Base-by-base conservation (phyloP, 345 rosid species). In the Sonneratia caseolaris region DNA sequence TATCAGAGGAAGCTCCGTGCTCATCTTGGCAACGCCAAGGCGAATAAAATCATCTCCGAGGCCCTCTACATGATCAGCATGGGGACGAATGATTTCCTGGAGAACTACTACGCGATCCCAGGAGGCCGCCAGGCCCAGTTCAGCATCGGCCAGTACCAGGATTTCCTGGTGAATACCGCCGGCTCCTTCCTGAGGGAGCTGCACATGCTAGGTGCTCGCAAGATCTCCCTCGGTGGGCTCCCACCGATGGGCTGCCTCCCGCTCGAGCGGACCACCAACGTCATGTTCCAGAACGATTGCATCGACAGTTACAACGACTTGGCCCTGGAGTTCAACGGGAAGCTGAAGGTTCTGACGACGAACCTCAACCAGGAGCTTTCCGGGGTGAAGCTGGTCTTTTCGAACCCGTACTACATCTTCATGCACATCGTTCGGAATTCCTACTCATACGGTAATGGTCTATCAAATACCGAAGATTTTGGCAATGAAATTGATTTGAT, bases 231-330 rank as follows among this genome's bases (percentile, higher is more conserved):
- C 27, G 81, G 86, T 5, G 93, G 93, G 37, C 76, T 83, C n/a
- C 82, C 91, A 1, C 91, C 91, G 2, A 88, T 88, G 84, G 93
- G 91, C 24, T 86, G 93, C 75, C 47, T 88, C 70, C 93, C 91
- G 8, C 35, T 81, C 35, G 84, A 86, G 77, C 81, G 91, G 75
- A 72, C 84, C 27, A 74, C 82, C 4, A 85, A 88, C 69, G 37
- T 80, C 10, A 36, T 76, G 19, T 78, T 70, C 37, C 82, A 81
- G 51, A 72, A 72, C 36, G 71, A 75, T 51, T 86, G 90, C 66
- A 27, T 77, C 19, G 48, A 43, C 55, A 74, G 64, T 11, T 84
- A 76, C 71, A 88, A 88, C 37, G 27, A 73, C n/a, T 56, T 85
- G 19, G 81, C 91, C 21, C 14, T 85, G 21, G 85, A 88, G 37